phyloP scores from a whole-genome alignment of 306 rosid genomes.

The Lotus japonicus region DNA sequence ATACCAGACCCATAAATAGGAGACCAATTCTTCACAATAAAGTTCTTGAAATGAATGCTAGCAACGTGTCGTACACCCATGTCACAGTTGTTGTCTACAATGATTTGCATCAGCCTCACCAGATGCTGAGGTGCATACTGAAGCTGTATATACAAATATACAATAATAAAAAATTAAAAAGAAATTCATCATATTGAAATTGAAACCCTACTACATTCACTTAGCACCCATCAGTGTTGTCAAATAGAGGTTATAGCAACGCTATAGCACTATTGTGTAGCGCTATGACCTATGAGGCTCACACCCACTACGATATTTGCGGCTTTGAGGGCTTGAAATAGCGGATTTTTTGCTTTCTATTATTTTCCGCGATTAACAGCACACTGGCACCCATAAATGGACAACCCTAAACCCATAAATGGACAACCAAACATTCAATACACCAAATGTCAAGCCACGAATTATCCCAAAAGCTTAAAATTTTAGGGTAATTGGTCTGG shows the following conservation, averaged over 20 bases:
- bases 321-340: too few species aligned
- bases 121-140: constrained; percentile 92
- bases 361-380: too few species aligned
- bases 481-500: too few species aligned
- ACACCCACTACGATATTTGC: too few species aligned
- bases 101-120: constrained; percentile 81
- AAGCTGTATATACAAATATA: constrained; percentile 33
- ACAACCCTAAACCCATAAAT: too few species aligned
- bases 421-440: not conserved
- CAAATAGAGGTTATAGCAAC: too few species aligned
- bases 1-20: constrained; percentile 59
- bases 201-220: not conserved
- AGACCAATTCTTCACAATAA: constrained; percentile 86
- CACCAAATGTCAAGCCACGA: too few species aligned
- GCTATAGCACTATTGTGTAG: too few species aligned
- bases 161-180: not conserved
- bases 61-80: constrained; percentile 92
- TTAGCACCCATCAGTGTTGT: not conserved
- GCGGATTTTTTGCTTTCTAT: too few species aligned
- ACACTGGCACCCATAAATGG: too few species aligned
- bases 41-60: constrained; percentile 96
- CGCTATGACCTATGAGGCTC: too few species aligned
- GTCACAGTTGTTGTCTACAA: constrained; percentile 75
- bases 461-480: too few species aligned
- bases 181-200: not conserved